Conservation (phyloP, 2,329 filamentous ascomycete species). For the Plectosphaerella sp. region DNA sequence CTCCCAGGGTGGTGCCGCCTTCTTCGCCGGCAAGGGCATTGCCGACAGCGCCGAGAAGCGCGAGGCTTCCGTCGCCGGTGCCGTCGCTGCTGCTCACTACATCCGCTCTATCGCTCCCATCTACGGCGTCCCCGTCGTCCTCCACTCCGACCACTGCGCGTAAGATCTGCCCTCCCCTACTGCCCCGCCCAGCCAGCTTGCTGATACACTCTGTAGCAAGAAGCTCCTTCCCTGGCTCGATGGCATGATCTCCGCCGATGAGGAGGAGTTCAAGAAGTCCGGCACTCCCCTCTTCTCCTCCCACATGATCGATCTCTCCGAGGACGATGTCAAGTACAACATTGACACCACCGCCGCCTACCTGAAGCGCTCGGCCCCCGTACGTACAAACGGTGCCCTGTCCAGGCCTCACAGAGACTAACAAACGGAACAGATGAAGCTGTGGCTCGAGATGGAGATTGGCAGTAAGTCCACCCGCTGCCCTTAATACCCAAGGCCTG, state of each 20-base stretch:
- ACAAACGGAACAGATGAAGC: slow-evolving; percentile 63
- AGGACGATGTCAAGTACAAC: slow-evolving; percentile 88
- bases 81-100: slow-evolving; percentile 87
- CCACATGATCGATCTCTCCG: slow-evolving; percentile 98
- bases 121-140: slow-evolving; percentile 87
- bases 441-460: slow-evolving; percentile 96
- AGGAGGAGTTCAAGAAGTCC: slow-evolving; percentile 89
- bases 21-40: slow-evolving; percentile 88
- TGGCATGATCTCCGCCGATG: slow-evolving; percentile 90
- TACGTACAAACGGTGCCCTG: background rate
- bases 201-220: slow-evolving; percentile 46
- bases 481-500: background rate
- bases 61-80: slow-evolving; percentile 81
- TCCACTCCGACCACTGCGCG: slow-evolving; percentile 97
- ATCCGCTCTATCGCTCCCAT: slow-evolving; percentile 81
- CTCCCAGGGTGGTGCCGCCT: slow-evolving; percentile 89
- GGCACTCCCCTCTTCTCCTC: slow-evolving; percentile 90
- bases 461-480: slow-evolving; percentile 22
- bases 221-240: slow-evolving; percentile 98
- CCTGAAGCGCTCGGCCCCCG: slow-evolving; percentile 83
- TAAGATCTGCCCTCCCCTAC: background rate
- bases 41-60: slow-evolving; percentile 69
- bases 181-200: background rate
- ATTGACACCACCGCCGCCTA: slow-evolving; percentile 88
- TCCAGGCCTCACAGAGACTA: background rate